A percentile compares a stretch with the other conserved stretches of the same genome.
These are phyloP conservation scores for Psilocybe azurescens DNA, from an alignment of 768 basidiomycete species.

Conservation along the genomic window DNA sequence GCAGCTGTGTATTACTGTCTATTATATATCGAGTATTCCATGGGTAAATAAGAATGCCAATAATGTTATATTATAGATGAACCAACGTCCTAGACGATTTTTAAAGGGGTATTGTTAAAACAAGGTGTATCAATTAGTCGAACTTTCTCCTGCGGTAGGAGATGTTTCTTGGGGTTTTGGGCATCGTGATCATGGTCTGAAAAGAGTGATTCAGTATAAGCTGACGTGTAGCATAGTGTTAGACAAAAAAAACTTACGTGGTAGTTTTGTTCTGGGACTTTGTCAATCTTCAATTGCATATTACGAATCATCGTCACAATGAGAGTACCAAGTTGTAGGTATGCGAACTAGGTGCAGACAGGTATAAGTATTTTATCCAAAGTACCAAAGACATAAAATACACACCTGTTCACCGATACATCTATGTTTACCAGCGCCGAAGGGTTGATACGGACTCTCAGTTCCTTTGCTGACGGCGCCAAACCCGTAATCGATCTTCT, in stretches of 20 bases:
- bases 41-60: background rate
- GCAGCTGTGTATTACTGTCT: background rate
- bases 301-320: conserved; percentile 79
- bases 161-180: conserved; percentile 69
- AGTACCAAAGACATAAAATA: conserved; percentile 11
- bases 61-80: background rate
- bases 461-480: conserved; percentile 96
- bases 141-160: conserved; percentile 70
- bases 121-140: conserved; percentile 36
- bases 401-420: conserved; percentile 90
- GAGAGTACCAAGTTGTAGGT: conserved; percentile 89
- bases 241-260: conserved; percentile 59
- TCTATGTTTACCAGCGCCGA: conserved; percentile 95
- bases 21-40: conserved; percentile 12
- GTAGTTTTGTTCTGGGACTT: conserved; percentile 87
- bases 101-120: conserved; percentile 7
- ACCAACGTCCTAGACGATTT: conserved; percentile 10
- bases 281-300: conserved; percentile 74
- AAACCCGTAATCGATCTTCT: conserved; percentile 96
- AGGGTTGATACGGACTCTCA: conserved; percentile 95
- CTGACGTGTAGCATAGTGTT: background rate
- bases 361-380: conserved; percentile 3
- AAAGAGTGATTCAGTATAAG: conserved; percentile 9
- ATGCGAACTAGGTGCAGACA: conserved; percentile 72
- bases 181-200: conserved; percentile 95